phyloP scores from a whole-genome alignment of 106 monocot genomes.

The Platanthera guangdongensis region DNA sequence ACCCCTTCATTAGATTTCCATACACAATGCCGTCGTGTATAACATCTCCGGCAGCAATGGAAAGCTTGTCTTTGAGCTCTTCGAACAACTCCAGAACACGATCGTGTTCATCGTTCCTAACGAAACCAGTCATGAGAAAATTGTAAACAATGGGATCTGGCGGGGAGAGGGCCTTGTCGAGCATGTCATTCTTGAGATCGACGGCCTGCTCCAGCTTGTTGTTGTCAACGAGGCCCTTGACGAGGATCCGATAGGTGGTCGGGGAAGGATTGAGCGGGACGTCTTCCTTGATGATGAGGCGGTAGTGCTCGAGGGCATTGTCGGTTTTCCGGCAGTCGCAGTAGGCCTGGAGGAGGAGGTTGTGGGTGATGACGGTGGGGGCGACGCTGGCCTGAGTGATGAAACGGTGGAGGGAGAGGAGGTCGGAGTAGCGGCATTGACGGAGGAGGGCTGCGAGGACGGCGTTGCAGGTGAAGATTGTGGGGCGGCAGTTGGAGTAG shows the following conservation, averaged over 20 bases:
- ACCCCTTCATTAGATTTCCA: constrained; percentile 85
- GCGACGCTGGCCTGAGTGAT: constrained; percentile 79
- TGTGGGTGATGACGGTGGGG: constrained; percentile 77
- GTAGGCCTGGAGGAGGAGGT: constrained; percentile 78
- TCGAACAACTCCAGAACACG: constrained; percentile 40
- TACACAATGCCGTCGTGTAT: constrained; percentile 59
- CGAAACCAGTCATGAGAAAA: constrained; percentile 64
- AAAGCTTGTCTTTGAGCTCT: constrained; percentile 72
- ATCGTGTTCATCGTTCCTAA: constrained; percentile 44
- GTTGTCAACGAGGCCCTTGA: constrained; percentile 65
- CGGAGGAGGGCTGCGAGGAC: constrained; percentile 75
- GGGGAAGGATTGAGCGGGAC: constrained; percentile 58
- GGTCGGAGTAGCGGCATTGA: constrained; percentile 70
- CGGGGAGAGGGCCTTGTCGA: constrained; percentile 31
- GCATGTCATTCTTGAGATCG: constrained; percentile 79
- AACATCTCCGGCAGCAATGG: constrained; percentile 36
- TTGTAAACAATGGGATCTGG: constrained; percentile 74
- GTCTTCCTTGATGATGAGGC: constrained; percentile 53
- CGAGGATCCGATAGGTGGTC: constrained; percentile 77
- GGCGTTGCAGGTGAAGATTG: constrained; percentile 84
- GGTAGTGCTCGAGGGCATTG: constrained; percentile 83
- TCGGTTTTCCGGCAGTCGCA: constrained; percentile 82
- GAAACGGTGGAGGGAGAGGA: constrained; percentile 87
- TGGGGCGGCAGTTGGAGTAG: constrained; percentile 96
- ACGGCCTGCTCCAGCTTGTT: constrained; percentile 56